Base-by-base conservation (phyloP, 169 alveolate species). In the Theileria orientalis region DNA sequence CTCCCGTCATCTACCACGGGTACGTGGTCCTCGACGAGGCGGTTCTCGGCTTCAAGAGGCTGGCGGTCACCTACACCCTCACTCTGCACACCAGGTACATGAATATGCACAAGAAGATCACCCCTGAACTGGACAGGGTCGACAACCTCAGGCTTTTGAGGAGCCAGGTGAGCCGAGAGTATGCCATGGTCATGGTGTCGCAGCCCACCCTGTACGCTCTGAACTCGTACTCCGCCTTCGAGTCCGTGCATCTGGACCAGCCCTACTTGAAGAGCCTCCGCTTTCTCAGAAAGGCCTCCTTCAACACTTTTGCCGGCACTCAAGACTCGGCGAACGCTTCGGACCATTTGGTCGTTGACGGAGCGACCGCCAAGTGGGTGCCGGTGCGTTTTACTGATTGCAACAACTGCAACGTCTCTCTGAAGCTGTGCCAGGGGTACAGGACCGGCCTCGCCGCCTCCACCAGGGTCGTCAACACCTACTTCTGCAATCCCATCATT, bases 1-100 rank as follows among this genome's bases (percentile, higher is more conserved):
- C 87, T 2, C 83, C 84, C 7, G 54, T 79, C 8, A 21, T 79
- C 19, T 79, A 67, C 64, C 21, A 79, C 47, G 87, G 83, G 11
- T 79, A 70, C 42, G 59, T 72, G 1, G 78, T 75, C 5, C 51
- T 79, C 30, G 83, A 79, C 9, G 64, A 54, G 21, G 60, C 69
- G 41, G 41, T 69, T 23, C 37, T 61, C 9, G 47, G n/a, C 5
- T 64, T 40, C n/a, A 68, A 42, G 3, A 51, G 61, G 46, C 23
- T 79, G 25, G 49, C 27, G 25, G 14, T 79, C 16, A 60, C 62
- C 41, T 73, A 46, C 59, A 47, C 64, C 30, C 67, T 79, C 44
- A 72, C 54, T 25, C 2, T 72, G 44, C 87, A 79, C 57, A 46
- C 76, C 64, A 35, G 87, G 21, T 79, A 79, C 66, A 46, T 73